Percentiles rank a stretch among this genome's conserved stretches.
Evolutionary conservation across 768 basidiomycete genomes (phyloP).

Genomic region (Tubosaeta sp.): DNA sequence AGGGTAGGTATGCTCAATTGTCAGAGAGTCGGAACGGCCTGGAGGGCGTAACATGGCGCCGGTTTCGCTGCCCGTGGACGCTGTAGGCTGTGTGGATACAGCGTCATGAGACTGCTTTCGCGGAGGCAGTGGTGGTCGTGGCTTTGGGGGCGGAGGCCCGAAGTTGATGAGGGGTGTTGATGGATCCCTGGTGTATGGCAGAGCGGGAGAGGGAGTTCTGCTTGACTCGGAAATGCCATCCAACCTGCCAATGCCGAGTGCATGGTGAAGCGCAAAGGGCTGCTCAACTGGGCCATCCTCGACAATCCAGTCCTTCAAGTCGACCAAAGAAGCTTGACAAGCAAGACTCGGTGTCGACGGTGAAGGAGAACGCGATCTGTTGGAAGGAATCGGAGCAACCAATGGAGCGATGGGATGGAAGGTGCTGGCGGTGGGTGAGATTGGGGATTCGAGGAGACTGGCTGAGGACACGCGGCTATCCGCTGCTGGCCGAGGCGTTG

Average conservation of each 20-base stretch:
- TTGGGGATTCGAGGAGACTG: conserved; percentile 45
- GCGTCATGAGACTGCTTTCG: conserved; percentile 56
- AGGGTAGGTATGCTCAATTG: conserved; percentile 60
- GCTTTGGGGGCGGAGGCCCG: conserved; percentile 47
- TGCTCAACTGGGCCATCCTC: conserved; percentile 49
- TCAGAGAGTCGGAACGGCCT: conserved; percentile 43
- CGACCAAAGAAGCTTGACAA: conserved; percentile 59
- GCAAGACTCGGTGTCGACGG: conserved; percentile 38
- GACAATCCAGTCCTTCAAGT: conserved; percentile 70
- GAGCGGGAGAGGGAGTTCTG: conserved; percentile 19
- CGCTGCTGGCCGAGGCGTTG: conserved; percentile 4
- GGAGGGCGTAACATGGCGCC: conserved; percentile 25
- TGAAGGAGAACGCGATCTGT: conserved; percentile 40
- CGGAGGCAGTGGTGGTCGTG: conserved; percentile 60
- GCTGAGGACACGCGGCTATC: conserved; percentile 5
- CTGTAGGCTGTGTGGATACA: conserved; percentile 27
- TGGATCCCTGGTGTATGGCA: conserved; percentile 7
- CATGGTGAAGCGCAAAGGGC: conserved; percentile 10
- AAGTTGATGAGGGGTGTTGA: conserved; percentile 52
- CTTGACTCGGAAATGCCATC: conserved; percentile 20
- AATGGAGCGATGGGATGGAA: conserved; percentile 41
- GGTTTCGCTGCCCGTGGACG: conserved; percentile 14
- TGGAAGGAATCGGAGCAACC: conserved; percentile 23
- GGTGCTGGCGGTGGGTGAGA: conserved; percentile 43
- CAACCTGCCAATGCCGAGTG: conserved; percentile 7